These are phyloP conservation scores for Candida michaelii DNA, from an alignment of 805 yeast genomes.

Conservation along the genomic window DNA sequence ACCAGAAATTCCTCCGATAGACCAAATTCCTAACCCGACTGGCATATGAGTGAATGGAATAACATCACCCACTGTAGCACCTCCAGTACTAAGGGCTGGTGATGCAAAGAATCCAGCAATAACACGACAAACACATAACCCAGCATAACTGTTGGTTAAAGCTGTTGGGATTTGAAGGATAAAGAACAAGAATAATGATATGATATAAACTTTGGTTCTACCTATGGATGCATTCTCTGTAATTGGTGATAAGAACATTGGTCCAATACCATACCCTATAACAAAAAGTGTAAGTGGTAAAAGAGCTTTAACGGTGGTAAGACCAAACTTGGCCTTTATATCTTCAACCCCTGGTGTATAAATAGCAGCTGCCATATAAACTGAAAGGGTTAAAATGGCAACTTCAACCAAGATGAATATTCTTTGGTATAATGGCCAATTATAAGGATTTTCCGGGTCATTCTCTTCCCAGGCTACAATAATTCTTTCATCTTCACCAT, in stretches of 20 bases:
- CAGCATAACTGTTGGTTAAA: conserved; percentile 49
- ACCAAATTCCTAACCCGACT: conserved; percentile 51
- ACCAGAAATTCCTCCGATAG: conserved; percentile 53
- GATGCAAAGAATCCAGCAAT: conserved; percentile 55
- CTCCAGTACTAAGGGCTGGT: conserved; percentile 59
- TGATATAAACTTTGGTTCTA: conserved; percentile 49
- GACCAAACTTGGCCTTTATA: conserved; percentile 39
- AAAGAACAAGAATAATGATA: conserved; percentile 48
- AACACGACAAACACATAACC: conserved; percentile 51
- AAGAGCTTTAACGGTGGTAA: conserved; percentile 44
- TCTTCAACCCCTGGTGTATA: conserved; percentile 52
- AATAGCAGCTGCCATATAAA: conserved; percentile 53
- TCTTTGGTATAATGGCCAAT: conserved; percentile 51
- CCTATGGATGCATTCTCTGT: conserved; percentile 58
- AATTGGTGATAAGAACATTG: conserved; percentile 58
- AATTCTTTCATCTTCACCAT: conserved; percentile 1
- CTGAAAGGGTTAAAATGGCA: conserved; percentile 30
- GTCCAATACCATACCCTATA: conserved; percentile 63
- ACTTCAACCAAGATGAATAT: conserved; percentile 31
- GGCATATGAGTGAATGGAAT: conserved; percentile 43
- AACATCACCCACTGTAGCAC: conserved; percentile 56
- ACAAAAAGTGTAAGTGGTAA: conserved; percentile 58
- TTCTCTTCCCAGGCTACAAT: conserved; percentile 37
- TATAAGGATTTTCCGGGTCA: conserved; percentile 57
- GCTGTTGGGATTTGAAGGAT: conserved; percentile 61